Conservation (phyloP, 2,329 filamentous ascomycete genomes). For the Fusarium clavum region DNA sequence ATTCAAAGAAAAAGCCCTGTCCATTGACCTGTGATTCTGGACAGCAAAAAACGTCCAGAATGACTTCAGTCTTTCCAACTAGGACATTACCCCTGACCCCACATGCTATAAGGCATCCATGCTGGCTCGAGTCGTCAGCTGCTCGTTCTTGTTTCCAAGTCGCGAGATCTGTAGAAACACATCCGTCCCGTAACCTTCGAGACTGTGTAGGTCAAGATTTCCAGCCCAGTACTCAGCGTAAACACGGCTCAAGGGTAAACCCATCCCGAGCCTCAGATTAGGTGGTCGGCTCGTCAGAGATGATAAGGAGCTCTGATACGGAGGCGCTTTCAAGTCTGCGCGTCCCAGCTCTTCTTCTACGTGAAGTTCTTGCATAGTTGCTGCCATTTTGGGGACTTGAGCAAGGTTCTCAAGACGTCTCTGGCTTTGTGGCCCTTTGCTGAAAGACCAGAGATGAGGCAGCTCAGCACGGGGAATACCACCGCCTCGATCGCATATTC, state of each 20-base stretch:
- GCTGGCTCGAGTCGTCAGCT: conserved; percentile 80
- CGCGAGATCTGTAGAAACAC: conserved; percentile 97
- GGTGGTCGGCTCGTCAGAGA: conserved; percentile 86
- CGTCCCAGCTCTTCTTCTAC: conserved; percentile 57
- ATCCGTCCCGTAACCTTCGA: conserved; percentile 96
- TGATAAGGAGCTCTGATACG: conserved; percentile 73
- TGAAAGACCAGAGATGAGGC: conserved; percentile 96
- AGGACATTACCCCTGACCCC: conserved; percentile 12
- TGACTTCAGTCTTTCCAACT: conserved; percentile 13
- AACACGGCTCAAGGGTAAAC: conserved; percentile 89
- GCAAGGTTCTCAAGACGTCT: conserved; percentile 85
- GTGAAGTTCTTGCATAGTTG: conserved; percentile 88
- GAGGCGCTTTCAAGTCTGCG: conserved; percentile 57
- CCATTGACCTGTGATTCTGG: conserved; percentile 10
- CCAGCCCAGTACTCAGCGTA: conserved; percentile 99
- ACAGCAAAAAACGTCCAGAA: background rate
- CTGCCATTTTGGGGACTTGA: conserved; percentile 89
- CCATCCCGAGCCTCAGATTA: conserved; percentile 89
- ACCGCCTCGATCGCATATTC: conserved; percentile 94
- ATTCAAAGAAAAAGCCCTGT: conserved; percentile 9
- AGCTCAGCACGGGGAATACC: conserved; percentile 87
- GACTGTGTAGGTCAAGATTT: conserved; percentile 86
- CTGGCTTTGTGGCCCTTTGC: conserved; percentile 85
- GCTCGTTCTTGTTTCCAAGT: conserved; percentile 97
- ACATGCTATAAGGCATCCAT: conserved; percentile 76